Conservation (phyloP, 1,284 basidiomycete species). For the Neotropicomus parvogracilis region DNA sequence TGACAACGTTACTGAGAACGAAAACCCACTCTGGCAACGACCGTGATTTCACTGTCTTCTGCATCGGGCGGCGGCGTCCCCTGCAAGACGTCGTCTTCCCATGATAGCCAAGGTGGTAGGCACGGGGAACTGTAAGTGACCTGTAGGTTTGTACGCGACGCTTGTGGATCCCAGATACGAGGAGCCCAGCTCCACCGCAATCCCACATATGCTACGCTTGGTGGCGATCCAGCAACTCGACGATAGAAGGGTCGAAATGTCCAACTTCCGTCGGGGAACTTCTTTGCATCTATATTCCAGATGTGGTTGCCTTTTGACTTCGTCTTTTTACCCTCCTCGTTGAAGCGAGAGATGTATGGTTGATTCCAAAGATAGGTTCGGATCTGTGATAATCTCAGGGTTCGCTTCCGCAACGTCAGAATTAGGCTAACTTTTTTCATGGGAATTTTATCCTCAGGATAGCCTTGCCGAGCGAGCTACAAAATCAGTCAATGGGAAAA, state of each 20-base stretch:
- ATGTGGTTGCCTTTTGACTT: constrained; percentile 99
- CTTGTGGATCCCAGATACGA: constrained; percentile 96
- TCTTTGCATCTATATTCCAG: constrained; percentile 97
- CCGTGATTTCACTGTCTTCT: constrained; percentile 67
- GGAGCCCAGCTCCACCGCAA: constrained; percentile 91
- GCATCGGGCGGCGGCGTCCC: constrained; percentile 72
- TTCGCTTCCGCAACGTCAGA: constrained; percentile 9
- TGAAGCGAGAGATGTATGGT: constrained; percentile 93
- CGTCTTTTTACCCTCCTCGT: constrained; percentile 98
- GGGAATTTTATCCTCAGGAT: constrained; percentile 81
- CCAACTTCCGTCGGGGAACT: constrained; percentile 75
- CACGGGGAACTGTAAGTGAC: constrained; percentile 78
- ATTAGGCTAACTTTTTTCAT: constrained; percentile 73
- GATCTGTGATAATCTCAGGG: constrained; percentile 53
- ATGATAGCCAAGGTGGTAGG: constrained; percentile 83
- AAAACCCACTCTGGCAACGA: constrained; percentile 60
- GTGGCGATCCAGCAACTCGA: constrained; percentile 78
- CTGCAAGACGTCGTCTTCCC: constrained; percentile 77
- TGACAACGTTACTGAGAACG: constrained; percentile 12
- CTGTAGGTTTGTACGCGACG: constrained; percentile 73
- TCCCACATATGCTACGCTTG: constrained; percentile 78
- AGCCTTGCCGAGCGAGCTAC: constrained; percentile 74
- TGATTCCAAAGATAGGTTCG: constrained; percentile 96
- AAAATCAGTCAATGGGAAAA: constrained; percentile 15
- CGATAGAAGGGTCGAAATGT: constrained; percentile 89